phyloP scores from a whole-genome alignment of 2,329 filamentous ascomycete genomes.

The Cytospora chrysosperma region DNA sequence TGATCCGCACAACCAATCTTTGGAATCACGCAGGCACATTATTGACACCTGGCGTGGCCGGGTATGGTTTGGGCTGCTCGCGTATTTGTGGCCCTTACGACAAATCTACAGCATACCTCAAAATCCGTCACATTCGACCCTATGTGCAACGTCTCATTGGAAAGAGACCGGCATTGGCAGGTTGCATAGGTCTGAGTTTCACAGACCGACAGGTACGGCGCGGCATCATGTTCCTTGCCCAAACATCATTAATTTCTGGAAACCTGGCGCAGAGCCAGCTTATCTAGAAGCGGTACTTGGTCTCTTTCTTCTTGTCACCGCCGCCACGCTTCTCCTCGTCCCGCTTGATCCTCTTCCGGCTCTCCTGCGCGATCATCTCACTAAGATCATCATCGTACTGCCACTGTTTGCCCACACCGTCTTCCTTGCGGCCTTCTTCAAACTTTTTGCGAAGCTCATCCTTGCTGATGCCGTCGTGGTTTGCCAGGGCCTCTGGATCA shows the following conservation, averaged over 20 bases:
- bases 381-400: constrained; percentile 74
- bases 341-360: constrained; percentile 83
- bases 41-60: neutral
- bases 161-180: neutral
- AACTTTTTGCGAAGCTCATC: constrained; percentile 80
- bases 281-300: constrained; percentile 50
- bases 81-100: neutral
- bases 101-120: too few relatives aligned
- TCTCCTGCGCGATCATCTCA: constrained; percentile 94
- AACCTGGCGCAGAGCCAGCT: neutral
- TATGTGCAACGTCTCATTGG: neutral
- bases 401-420: constrained; percentile 67
- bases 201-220: neutral
- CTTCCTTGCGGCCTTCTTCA: constrained; percentile 67
- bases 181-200: neutral
- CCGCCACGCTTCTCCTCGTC: constrained; percentile 70
- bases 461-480: constrained; percentile 76
- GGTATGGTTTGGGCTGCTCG: neutral
- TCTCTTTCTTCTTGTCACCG: constrained; percentile 56
- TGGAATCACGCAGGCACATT: too few relatives aligned
- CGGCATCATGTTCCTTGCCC: neutral
- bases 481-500: constrained; percentile 76
- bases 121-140: neutral
- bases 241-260: neutral
- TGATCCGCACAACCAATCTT: too few relatives aligned